Evolutionary conservation across 148 eudicot species (phyloP).

Genomic region (Cornus suecica): DNA sequence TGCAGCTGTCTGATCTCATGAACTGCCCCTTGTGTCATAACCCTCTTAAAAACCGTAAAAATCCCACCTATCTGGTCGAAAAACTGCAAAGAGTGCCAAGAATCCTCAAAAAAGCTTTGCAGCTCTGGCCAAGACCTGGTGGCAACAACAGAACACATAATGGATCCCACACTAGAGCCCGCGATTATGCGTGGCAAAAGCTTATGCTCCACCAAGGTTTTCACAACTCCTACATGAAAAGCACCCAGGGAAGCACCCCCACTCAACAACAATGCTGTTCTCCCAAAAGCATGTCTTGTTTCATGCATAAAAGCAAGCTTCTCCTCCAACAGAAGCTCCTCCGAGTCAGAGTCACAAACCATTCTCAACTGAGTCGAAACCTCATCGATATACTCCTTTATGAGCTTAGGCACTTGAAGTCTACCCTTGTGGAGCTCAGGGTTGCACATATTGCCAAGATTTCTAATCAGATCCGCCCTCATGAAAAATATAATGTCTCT

Average conservation of each 20-base stretch:
- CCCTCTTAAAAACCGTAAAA: conserved; percentile 67
- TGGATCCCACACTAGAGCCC: conserved; percentile 92
- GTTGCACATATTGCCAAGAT: conserved; percentile 95
- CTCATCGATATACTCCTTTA: conserved; percentile 87
- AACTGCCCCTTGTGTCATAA: conserved; percentile 76
- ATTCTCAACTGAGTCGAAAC: conserved; percentile 81
- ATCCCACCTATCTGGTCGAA: conserved; percentile 91
- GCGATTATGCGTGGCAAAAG: conserved; percentile 87
- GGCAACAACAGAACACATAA: conserved; percentile 83
- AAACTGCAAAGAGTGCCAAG: conserved; percentile 82
- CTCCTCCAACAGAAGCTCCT: conserved; percentile 84
- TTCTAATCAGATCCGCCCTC: conserved; percentile 88
- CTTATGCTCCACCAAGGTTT: conserved; percentile 86
- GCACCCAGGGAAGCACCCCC: conserved; percentile 98
- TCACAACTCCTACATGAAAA: conserved; percentile 89
- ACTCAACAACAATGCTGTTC: conserved; percentile 93
- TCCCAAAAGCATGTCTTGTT: conserved; percentile 95
- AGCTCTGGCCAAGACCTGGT: conserved; percentile 99
- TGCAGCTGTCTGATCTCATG: conserved; percentile 91
- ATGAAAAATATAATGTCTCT: conserved; percentile 82
- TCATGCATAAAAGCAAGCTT: conserved; percentile 97
- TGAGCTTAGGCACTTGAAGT: conserved; percentile 85
- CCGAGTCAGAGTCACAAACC: conserved; percentile 90
- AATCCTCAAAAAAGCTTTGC: conserved; percentile 87
- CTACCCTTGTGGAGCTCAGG: conserved; percentile 90